These are phyloP conservation scores for Ceratobasidium sp. DNA, from an alignment of 1,284 basidiomycete species.

Conservation along the genomic window DNA sequence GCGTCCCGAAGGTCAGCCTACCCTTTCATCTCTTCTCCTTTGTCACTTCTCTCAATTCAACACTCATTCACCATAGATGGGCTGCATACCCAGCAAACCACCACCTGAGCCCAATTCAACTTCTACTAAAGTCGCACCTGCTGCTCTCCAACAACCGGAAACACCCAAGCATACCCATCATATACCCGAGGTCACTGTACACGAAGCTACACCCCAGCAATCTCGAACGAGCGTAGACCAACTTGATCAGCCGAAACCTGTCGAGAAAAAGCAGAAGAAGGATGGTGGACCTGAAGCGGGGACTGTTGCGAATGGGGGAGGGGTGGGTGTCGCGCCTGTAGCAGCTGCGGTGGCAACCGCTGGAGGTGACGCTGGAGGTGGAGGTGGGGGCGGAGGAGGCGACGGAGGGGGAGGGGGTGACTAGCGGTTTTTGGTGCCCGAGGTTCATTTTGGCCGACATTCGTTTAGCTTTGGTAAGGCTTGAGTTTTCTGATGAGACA, in stretches of 20 bases:
- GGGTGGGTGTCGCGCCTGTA: neutral
- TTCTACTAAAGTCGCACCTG: neutral
- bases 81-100: slow-evolving; percentile 43
- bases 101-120: slow-evolving; percentile 7
- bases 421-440: neutral
- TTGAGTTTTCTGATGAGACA: neutral
- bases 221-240: slow-evolving; percentile 30
- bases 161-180: neutral
- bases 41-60: neutral
- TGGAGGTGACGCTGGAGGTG: slow-evolving; percentile 23
- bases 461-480: neutral
- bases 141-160: neutral
- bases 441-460: neutral
- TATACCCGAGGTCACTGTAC: slow-evolving; percentile 34
- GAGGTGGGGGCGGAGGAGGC: slow-evolving; percentile 25
- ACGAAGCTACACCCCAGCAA: slow-evolving; percentile 34
- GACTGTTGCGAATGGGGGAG: neutral
- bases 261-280: slow-evolving; percentile 18
- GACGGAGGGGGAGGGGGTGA: slow-evolving; percentile 24
- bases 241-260: neutral
- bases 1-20: neutral
- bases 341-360: slow-evolving; percentile 32
- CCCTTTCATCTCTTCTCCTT: neutral
- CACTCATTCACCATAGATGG: slow-evolving; percentile 9
- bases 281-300: neutral